A percentile compares a stretch with the other conserved stretches of the same genome.
Evolutionary conservation across 352 stramenopile species (phyloP).

Genomic region (Blastocystis sp.): DNA sequence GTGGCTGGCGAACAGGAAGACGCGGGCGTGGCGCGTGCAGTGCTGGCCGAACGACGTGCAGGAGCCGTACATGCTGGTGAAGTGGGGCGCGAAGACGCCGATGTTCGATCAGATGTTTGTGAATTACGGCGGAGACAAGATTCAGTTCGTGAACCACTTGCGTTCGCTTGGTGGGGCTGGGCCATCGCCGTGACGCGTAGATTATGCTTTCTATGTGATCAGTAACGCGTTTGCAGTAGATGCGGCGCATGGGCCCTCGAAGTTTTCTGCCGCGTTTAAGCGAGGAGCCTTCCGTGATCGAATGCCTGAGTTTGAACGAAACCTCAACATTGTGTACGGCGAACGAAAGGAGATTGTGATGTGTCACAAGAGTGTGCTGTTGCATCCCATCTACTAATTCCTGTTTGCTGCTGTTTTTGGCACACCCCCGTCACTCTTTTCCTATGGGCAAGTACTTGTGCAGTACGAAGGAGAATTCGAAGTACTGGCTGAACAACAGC

Average conservation of each 20-base stretch:
- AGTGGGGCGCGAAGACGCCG: background rate
- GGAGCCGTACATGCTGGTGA: conserved; percentile 57
- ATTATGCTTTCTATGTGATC: too few relatives aligned
- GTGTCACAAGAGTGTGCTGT: too few relatives aligned
- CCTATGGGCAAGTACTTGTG: conserved; percentile 49
- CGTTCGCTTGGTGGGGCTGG: background rate
- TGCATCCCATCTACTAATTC: background rate
- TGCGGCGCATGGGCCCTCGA: too few relatives aligned
- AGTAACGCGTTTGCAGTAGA: too few relatives aligned
- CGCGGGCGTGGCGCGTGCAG: too few relatives aligned
- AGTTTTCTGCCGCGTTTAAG: too few relatives aligned
- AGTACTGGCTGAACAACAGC: conserved; percentile 56
- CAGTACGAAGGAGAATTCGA: conserved; percentile 37
- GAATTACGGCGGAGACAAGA: conserved; percentile 47
- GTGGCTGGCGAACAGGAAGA: background rate
- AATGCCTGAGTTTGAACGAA: too few relatives aligned
- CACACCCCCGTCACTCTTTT: background rate
- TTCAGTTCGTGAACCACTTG: conserved; percentile 24
- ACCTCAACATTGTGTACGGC: too few relatives aligned
- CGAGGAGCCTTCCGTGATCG: too few relatives aligned
- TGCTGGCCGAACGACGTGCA: conserved; percentile 48
- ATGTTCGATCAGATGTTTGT: background rate
- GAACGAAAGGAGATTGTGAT: too few relatives aligned
- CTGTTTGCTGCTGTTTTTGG: background rate
- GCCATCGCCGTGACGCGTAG: too few relatives aligned